Evolutionary conservation across 2,329 filamentous ascomycete species (phyloP).

Genomic region (Fusarium circinatum): DNA sequence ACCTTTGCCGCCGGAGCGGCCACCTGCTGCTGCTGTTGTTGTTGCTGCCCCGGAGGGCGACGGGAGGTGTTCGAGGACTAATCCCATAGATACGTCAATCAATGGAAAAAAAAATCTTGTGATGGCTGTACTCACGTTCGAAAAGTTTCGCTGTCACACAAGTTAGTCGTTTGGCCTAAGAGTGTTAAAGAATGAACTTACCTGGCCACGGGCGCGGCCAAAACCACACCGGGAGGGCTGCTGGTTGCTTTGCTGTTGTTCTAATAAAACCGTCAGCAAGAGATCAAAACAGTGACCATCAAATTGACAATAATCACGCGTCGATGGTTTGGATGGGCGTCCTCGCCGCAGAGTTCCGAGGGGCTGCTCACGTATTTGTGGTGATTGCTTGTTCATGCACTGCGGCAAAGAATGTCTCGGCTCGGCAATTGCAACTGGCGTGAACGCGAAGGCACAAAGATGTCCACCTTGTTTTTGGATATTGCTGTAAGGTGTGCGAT

Average conservation of each 20-base stretch:
- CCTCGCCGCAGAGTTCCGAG: too few relatives aligned
- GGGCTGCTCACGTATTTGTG: background rate
- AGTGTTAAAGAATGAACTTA: background rate
- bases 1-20: background rate
- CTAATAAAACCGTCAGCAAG: too few relatives aligned
- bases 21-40: background rate
- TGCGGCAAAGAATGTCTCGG: background rate
- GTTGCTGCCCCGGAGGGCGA: background rate
- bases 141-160: fast-evolving
- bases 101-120: too few relatives aligned
- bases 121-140: background rate
- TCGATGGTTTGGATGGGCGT: too few relatives aligned
- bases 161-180: background rate
- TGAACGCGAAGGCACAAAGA: background rate
- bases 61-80: fast-evolving
- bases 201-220: background rate
- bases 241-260: fast-evolving
- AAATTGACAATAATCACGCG: too few relatives aligned
- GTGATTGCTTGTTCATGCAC: background rate
- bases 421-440: background rate
- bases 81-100: background rate
- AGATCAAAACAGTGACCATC: too few relatives aligned
- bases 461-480: background rate
- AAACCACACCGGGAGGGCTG: background rate
- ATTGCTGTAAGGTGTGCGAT: background rate